Conservation (phyloP, 2,329 filamentous ascomycete species). For the Pestalotiopsis sp. region DNA sequence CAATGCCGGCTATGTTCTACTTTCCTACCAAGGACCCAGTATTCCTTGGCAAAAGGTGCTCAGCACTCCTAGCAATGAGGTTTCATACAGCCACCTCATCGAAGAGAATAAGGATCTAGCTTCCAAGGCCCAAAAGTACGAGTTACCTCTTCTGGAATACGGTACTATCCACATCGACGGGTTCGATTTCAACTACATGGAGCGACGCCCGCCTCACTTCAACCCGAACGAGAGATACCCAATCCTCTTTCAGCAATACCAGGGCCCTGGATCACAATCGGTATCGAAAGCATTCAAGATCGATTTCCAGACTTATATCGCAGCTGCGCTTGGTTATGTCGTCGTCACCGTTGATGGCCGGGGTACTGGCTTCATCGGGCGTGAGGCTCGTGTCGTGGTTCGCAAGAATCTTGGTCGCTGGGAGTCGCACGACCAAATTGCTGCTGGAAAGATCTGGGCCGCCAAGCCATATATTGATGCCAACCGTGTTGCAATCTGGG, state of each 20-base stretch:
- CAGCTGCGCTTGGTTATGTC: slow-evolving; percentile 84
- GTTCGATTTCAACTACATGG: slow-evolving; percentile 72
- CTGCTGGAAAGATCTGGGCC: slow-evolving; percentile 83
- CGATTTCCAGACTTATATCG: slow-evolving; percentile 89
- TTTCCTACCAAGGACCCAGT: slow-evolving; percentile 81
- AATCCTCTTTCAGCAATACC: slow-evolving; percentile 93
- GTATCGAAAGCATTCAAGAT: slow-evolving; percentile 81
- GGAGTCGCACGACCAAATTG: slow-evolving; percentile 90
- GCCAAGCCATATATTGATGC: slow-evolving; percentile 81
- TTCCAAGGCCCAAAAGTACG: slow-evolving; percentile 71
- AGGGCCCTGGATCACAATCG: slow-evolving; percentile 88
- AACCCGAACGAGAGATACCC: slow-evolving; percentile 83
- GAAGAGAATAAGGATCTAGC: slow-evolving; percentile 78
- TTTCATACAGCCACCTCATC: slow-evolving; percentile 69
- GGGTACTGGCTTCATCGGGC: slow-evolving; percentile 88
- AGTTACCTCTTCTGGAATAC: slow-evolving; percentile 82
- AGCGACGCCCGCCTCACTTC: slow-evolving; percentile 90
- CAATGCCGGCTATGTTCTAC: slow-evolving; percentile 79
- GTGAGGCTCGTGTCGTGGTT: slow-evolving; percentile 79
- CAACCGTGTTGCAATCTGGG: slow-evolving; percentile 89
- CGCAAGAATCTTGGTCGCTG: slow-evolving; percentile 83
- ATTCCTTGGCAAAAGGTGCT: slow-evolving; percentile 92
- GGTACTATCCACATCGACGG: slow-evolving; percentile 84
- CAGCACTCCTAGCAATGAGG: slow-evolving; percentile 73
- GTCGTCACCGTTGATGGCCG: slow-evolving; percentile 94